Evolutionary conservation across 306 rosid species (phyloP).

Genomic region (Pterocarpus santalinus): DNA sequence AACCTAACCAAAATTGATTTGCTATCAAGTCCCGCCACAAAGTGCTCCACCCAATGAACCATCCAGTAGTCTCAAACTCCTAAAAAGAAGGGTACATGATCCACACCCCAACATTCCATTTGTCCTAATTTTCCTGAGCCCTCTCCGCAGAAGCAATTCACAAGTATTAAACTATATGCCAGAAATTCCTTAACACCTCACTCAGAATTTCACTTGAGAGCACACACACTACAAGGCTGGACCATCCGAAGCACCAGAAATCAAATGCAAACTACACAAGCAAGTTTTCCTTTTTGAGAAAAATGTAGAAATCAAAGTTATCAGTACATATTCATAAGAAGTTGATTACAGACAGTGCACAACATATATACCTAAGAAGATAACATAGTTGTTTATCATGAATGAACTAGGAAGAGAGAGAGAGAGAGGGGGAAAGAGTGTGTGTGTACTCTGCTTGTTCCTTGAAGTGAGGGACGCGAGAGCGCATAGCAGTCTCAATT

Average conservation of each 20-base stretch:
- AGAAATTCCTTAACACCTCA: neutral
- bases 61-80: neutral
- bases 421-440: neutral
- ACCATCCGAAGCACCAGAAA: neutral
- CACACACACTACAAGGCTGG: neutral
- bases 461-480: constrained; percentile 65
- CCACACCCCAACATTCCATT: neutral
- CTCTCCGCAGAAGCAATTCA: neutral
- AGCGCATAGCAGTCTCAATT: constrained; percentile 59
- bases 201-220: neutral
- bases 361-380: neutral
- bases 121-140: neutral
- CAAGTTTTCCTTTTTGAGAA: too few relatives aligned
- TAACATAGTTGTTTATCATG: neutral
- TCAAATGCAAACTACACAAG: neutral
- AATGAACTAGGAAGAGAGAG: neutral
- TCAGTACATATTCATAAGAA: neutral
- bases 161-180: neutral
- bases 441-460: constrained; percentile 63
- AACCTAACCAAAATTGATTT: neutral
- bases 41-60: neutral
- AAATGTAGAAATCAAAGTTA: neutral
- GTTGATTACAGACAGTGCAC: neutral
- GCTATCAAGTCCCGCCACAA: neutral
- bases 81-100: neutral